These are phyloP conservation scores for Metschnikowia similis DNA, from an alignment of 805 yeast genomes.

Conservation along the genomic window DNA sequence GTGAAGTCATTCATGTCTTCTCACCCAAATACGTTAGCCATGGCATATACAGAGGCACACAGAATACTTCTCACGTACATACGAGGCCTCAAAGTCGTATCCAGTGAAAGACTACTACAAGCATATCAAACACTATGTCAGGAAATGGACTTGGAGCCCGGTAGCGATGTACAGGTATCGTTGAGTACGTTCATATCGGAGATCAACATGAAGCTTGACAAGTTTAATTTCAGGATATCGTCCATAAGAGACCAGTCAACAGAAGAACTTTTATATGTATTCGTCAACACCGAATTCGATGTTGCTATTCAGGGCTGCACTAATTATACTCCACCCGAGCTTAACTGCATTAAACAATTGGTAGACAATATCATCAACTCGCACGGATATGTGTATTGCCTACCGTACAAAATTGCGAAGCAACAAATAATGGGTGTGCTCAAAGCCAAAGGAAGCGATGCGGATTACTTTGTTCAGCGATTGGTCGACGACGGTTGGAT, in stretches of 20 bases:
- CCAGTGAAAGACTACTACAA: conserved; percentile 6
- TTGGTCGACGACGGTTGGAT: conserved; percentile 55
- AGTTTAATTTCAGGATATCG: conserved; percentile 42
- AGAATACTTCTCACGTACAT: conserved; percentile 16
- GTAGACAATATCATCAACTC: conserved; percentile 45
- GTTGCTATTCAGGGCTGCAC: conserved; percentile 40
- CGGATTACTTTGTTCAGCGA: conserved; percentile 34
- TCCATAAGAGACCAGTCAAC: conserved; percentile 34
- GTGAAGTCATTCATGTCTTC: neutral
- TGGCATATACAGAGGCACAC: conserved; percentile 14
- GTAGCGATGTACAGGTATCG: conserved; percentile 3
- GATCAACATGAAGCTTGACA: conserved; percentile 30
- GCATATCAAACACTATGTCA: conserved; percentile 7
- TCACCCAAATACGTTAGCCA: neutral
- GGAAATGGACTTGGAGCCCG: conserved; percentile 7
- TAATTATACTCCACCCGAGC: conserved; percentile 32
- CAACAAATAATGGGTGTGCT: conserved; percentile 24
- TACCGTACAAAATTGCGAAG: conserved; percentile 34
- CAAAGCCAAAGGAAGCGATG: conserved; percentile 31
- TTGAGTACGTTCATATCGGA: conserved; percentile 19
- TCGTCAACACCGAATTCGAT: conserved; percentile 39
- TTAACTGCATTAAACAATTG: conserved; percentile 40
- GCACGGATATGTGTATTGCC: conserved; percentile 27
- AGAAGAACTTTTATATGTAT: conserved; percentile 29
- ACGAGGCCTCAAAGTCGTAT: conserved; percentile 8